Evolutionary conservation across 1,284 basidiomycete species (phyloP), one percentile per base, ranked within the genome.

Genomic region (Rhizoctonia solani): DNA sequence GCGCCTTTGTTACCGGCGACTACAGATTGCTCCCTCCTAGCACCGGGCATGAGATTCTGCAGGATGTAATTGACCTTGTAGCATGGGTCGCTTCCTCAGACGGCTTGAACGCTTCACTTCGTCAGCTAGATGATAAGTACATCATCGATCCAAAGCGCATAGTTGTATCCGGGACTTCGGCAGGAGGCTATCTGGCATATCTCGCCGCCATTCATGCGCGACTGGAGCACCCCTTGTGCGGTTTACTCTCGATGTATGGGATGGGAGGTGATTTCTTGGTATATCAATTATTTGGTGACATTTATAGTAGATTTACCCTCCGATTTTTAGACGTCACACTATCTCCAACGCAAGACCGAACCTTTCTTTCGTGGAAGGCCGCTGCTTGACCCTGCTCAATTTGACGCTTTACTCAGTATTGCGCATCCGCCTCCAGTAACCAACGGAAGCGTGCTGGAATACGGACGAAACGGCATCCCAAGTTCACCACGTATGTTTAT

Each of bases 131-230:
- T 21, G 29, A 32, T 4, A 41, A 49, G 39, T 80, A 77, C 69
- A 73, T 72, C 29, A 73, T 87, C 37, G 80, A 87, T 71, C 39
- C 76, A 14, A 71, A 78, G 1, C 75, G 79, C 1, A 78, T 87
- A 11, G 81, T 80, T 0, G 85, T 85, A 0, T 78, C 82, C 2
- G 87, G 87, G 0, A 80, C 81, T 14, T 87, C 86, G 70, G 82
- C 85, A 0, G 87, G 87, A 14, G 85, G 85, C 0, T 75, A 84
- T n/a, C 86, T 85, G 69, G 83, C 85, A 0, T 87, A 87, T 72
- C 78, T 88, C 16, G 83, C 85, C 27, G 86, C 81, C 4, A 76
- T 81, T 41, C 81, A 87, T 72, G 79, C 76, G 0, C 71, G 72
- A 0, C 85, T 85, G 0, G 83, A 79, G 34, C 34, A 42, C 34